A percentile compares a stretch with the other conserved stretches of the same genome.
Conservation (phyloP, 768 basidiomycete genomes). For the Arthromyces matolae region DNA sequence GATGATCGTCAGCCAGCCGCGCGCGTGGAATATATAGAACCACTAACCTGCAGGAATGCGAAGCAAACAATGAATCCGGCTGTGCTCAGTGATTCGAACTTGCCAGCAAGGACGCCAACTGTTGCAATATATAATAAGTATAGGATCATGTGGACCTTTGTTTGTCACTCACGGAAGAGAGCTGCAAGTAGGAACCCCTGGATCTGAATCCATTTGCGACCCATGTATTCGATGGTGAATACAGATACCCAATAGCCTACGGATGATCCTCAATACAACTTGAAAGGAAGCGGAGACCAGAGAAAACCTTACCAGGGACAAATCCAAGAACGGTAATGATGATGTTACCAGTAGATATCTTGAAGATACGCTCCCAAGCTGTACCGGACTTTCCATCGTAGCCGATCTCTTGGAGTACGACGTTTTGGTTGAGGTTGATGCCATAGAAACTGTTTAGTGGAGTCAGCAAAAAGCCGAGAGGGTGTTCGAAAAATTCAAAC, state of each 20-base stretch:
- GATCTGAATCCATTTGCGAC: constrained; percentile 72
- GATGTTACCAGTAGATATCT: constrained; percentile 61
- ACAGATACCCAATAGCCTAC: constrained; percentile 68
- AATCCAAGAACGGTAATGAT: constrained; percentile 78
- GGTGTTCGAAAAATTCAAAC: constrained; percentile 10
- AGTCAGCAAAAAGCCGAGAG: background rate
- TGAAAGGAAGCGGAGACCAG: background rate
- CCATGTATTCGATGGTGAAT: constrained; percentile 67
- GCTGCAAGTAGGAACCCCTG: constrained; percentile 72
- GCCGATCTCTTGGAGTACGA: constrained; percentile 72
- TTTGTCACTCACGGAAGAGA: constrained; percentile 49
- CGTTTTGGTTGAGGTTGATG: constrained; percentile 68
- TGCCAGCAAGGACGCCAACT: constrained; percentile 59
- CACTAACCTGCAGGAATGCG: constrained; percentile 53
- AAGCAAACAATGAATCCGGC: constrained; percentile 70
- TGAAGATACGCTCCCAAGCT: constrained; percentile 64
- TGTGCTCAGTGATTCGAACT: constrained; percentile 53
- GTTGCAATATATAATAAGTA: background rate
- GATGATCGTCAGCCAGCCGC: background rate
- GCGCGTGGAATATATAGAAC: background rate
- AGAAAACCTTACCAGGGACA: constrained; percentile 53
- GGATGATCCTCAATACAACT: background rate
- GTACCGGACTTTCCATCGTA: constrained; percentile 55
- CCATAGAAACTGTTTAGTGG: constrained; percentile 61
- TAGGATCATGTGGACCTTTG: background rate